Percentiles rank a stretch among this genome's conserved stretches.
These are phyloP conservation scores for Xylaria sp. DNA, from an alignment of 2,329 filamentous ascomycete genomes.

Conservation along the genomic window DNA sequence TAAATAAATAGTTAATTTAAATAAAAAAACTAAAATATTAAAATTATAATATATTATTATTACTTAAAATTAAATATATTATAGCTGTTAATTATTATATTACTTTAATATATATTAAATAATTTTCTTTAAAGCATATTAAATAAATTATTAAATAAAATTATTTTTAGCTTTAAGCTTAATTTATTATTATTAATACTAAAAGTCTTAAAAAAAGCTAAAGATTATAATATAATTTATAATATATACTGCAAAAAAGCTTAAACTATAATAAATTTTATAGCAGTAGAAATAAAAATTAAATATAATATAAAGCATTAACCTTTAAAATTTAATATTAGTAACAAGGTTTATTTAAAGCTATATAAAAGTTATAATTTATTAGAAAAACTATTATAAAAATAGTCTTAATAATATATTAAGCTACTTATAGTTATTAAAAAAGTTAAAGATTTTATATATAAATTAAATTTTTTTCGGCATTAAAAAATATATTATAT, in stretches of 20 bases:
- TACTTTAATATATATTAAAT: background rate
- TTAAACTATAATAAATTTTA: background rate
- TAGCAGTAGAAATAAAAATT: background rate
- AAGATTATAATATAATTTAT: background rate
- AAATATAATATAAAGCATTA: background rate
- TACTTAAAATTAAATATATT: background rate
- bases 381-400: background rate
- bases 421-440: background rate
- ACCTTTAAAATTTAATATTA: background rate
- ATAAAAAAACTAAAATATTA: background rate
- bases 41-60: background rate
- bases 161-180: background rate
- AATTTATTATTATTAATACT: background rate
- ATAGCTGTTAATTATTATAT: background rate
- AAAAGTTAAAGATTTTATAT: background rate
- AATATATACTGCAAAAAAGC: background rate
- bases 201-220: background rate
- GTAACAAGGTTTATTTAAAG: background rate
- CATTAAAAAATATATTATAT: background rate
- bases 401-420: background rate
- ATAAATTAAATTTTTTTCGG: conserved; percentile 6
- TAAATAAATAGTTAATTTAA: background rate
- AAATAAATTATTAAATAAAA: background rate
- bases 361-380: conserved; percentile 11
- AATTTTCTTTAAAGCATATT: background rate